These are phyloP conservation scores for Limnanthes douglasii DNA, from an alignment of 345 rosid genomes.

Conservation along the genomic window DNA sequence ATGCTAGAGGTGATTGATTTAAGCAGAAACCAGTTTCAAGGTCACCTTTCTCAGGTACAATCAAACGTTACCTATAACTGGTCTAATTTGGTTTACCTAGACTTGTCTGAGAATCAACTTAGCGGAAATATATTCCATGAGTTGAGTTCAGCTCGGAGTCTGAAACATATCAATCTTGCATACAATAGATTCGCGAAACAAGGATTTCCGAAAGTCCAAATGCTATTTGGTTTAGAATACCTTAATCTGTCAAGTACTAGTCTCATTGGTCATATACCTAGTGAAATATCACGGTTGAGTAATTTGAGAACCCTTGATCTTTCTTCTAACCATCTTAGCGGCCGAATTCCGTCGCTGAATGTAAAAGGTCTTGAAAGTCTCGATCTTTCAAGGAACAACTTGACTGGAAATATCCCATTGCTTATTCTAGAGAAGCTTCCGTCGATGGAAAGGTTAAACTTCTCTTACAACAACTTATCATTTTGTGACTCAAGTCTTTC, in stretches of 20 bases:
- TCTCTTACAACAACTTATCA: conserved; percentile 81
- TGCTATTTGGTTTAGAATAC: conserved; percentile 36
- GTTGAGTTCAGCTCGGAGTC: conserved; percentile 32
- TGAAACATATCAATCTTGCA: conserved; percentile 71
- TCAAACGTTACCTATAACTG: conserved; percentile 32
- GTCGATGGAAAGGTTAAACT: conserved; percentile 59
- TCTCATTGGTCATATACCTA: conserved; percentile 49
- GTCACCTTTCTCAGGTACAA: conserved; percentile 74
- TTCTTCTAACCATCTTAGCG: conserved; percentile 55
- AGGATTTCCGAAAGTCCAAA: conserved; percentile 34
- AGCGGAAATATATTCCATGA: conserved; percentile 48
- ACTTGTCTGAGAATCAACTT: conserved; percentile 78
- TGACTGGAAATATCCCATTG: conserved; percentile 70
- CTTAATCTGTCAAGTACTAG: conserved; percentile 68
- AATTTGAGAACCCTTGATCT: conserved; percentile 54
- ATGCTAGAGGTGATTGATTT: conserved; percentile 44
- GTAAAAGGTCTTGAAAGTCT: conserved; percentile 32
- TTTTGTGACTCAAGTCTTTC: conserved; percentile 45
- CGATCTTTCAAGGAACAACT: conserved; percentile 67
- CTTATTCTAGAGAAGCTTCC: conserved; percentile 35
- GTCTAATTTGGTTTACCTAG: conserved; percentile 52
- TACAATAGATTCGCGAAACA: conserved; percentile 50
- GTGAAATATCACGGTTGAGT: conserved; percentile 31
- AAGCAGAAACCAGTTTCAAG: conserved; percentile 71
- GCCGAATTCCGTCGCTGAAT: conserved; percentile 35